Evolutionary conservation across 2,329 filamentous ascomycete genomes (phyloP).

Genomic region (Cercospora sojina): DNA sequence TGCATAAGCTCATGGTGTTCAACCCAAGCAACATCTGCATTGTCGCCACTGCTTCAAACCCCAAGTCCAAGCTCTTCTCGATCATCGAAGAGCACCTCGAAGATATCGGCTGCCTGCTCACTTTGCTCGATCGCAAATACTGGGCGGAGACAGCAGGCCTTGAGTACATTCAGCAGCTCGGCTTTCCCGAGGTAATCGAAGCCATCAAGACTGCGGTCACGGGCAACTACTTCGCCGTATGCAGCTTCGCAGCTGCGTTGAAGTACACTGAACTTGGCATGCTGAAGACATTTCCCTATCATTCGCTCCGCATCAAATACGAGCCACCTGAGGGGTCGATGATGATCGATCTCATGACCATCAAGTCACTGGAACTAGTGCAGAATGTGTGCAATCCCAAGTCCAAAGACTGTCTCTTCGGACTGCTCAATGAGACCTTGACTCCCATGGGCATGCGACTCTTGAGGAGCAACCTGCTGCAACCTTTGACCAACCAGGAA

Average conservation of each 20-base stretch:
- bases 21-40: constrained; percentile 78
- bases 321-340: constrained; percentile 87
- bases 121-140: constrained; percentile 69
- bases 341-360: constrained; percentile 91
- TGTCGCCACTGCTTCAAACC: constrained; percentile 67
- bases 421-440: constrained; percentile 76
- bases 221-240: constrained; percentile 83
- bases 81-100: constrained; percentile 72
- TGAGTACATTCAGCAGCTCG: constrained; percentile 75
- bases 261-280: constrained; percentile 75
- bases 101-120: constrained; percentile 57
- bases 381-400: constrained; percentile 78
- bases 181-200: constrained; percentile 75
- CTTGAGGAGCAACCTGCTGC: constrained; percentile 80
- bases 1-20: constrained; percentile 82
- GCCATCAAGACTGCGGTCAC: constrained; percentile 74
- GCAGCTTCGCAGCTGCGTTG: constrained; percentile 83
- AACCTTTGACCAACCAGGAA: constrained; percentile 73
- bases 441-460: constrained; percentile 88
- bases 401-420: constrained; percentile 80
- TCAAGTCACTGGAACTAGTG: constrained; percentile 82
- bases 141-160: constrained; percentile 80
- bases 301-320: constrained; percentile 82
- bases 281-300: constrained; percentile 66
- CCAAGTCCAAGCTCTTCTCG: constrained; percentile 69